Evolutionary conservation across 768 basidiomycete genomes (phyloP), one percentile per base, ranked within the genome.

Genomic region (Pisolithus orientalis): DNA sequence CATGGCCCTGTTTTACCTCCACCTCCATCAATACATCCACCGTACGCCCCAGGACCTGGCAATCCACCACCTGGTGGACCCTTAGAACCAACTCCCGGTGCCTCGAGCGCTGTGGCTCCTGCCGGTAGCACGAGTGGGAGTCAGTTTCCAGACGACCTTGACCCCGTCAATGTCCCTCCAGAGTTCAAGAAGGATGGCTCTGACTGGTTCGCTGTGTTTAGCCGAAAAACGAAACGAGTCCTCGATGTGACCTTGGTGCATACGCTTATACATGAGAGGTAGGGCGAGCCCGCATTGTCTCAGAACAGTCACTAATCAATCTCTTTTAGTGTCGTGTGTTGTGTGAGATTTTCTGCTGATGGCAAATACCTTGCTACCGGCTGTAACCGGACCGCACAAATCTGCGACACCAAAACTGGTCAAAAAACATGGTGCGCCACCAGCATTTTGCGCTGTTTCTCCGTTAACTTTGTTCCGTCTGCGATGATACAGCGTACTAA

Each of bases 381-480:
- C 11, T 98, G 94, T 71, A 98, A 98, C 71, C 79, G 91, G 39
- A 91, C 92, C 0, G 92, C 94, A 17, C 94, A 96, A 68, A 94
- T 98, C 52, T 97, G 89, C 66, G 92, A 97, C 65, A 88, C 87
- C 27, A 88, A 88, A 70, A 87, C 89, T 0, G 94, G 94, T 6
- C 66, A 63, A 0, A 92, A 90, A 71, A 85, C 85, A 29, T 93
- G 87, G 94, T 93, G 58, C 51, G 83, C 67, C 34, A 57, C 47
- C 39, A 52, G 39, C 46, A 24, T 52, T 7, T 32, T 50, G 16
- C 43, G 21, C 50, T 10, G 31, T 24, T 16, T 11, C 45, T 29
- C 46, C 31, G 50, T 46, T 58, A 48, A 48, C 59, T 50, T 50
- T 46, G 52, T 44, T 21, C 53, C 25, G 52, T 50, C 24, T 50